Base-by-base conservation (phyloP, 345 rosid genomes). In the Salix caprea region DNA sequence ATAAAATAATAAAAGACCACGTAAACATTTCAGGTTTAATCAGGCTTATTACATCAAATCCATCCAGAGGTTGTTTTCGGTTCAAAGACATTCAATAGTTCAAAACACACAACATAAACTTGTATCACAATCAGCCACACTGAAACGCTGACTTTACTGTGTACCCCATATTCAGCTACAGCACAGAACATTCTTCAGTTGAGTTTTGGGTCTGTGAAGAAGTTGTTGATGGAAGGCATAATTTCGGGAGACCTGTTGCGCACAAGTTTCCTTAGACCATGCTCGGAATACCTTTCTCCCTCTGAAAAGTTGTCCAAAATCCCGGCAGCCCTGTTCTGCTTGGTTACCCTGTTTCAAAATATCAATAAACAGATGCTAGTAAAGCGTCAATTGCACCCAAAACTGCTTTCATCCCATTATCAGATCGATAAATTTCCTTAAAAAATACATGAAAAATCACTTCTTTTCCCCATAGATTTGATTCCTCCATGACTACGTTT, bases 301-400 rank as follows among this genome's bases (percentile, higher is more conserved):
- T 93, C 98, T 1, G 85, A 79, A 82, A 74, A 81, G 91, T 96
- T 96, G 1, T 96, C 99, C 89, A 96, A 79, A 40, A 96, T 80
- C 65, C 98, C 99, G 1, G 99, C 98, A 65, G 97, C 85, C 81
- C 99, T 88, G 72, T 86, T 85, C 88, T 96, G 91, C 89, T 96
- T 96, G 44, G 2, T 81, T 81, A 91, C 90, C 93, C 99, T 96
- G 84, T 74, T 75, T 69, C 67, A 52, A 42, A 44, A 40, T 28
- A 24, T 44, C 16, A 61, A 18, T 18, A 23, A 32, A 34, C 42
- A 23, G 23, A 36, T 36, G 7, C 24, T 18, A 52, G 21, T 14
- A 32, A 54, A 10, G 39, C 30, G 62, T 37, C 42, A 26, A 62
- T 34, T 15, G 21, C 28, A 8, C 36, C 36, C 68, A 52, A 37